Conservation (phyloP, 2,329 filamentous ascomycete genomes). For the Epichloe coenophiala region DNA sequence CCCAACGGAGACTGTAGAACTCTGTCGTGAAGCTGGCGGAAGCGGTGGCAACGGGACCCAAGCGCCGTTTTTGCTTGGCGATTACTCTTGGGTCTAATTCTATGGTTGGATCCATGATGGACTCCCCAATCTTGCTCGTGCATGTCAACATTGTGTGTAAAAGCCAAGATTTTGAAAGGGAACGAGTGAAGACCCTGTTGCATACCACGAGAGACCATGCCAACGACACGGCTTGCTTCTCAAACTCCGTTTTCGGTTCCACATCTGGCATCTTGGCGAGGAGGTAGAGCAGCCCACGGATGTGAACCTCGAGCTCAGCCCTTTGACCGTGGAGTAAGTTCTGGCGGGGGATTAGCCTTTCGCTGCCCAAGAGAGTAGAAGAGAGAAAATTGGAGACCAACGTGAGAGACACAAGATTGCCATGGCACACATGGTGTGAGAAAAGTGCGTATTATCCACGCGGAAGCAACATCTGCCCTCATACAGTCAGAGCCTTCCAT, state of each 20-base stretch:
- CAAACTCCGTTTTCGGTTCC: background rate
- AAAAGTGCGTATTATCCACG: background rate
- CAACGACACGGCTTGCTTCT: background rate
- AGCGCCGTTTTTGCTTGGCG: background rate
- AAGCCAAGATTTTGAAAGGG: too few species aligned
- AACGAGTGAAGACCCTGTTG: too few species aligned
- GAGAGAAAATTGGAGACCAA: background rate
- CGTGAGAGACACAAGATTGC: background rate
- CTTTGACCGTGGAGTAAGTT: background rate
- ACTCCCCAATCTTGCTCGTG: constrained; percentile 1
- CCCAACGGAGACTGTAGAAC: background rate
- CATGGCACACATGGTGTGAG: background rate
- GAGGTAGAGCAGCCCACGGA: constrained; percentile 1
- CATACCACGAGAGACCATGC: constrained; percentile 2
- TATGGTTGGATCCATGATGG: constrained; percentile 2
- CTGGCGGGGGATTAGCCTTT: background rate
- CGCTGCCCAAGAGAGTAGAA: too few species aligned
- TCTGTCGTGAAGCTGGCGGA: background rate
- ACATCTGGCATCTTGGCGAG: background rate
- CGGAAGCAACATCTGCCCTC: background rate
- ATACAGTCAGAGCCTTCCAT: background rate
- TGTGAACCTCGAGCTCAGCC: background rate
- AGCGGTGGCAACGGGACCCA: background rate
- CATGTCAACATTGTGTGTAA: too few species aligned
- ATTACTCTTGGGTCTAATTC: background rate